Conservation (phyloP, 192 early-diverging fungal genomes). For the Entomortierella parvispora region DNA sequence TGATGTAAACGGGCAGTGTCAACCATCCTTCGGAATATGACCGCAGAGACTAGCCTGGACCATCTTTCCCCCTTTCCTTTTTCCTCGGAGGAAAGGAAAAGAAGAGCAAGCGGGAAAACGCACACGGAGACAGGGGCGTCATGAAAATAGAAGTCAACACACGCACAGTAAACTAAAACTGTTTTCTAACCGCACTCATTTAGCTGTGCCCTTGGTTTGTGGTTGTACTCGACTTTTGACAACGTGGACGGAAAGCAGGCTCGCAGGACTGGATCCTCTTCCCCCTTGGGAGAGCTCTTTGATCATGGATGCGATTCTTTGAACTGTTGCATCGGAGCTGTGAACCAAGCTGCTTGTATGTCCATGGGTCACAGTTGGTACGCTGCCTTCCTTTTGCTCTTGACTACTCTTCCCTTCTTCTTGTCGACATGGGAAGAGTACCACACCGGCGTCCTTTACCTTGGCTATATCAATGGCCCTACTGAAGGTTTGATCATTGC, state of each 20-base stretch:
- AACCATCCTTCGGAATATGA: too few species aligned
- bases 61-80: background rate
- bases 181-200: constrained; percentile 30
- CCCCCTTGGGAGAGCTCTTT: constrained; percentile 86
- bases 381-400: constrained; percentile 66
- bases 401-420: constrained; percentile 82
- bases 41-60: background rate
- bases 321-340: constrained; percentile 80
- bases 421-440: constrained; percentile 92
- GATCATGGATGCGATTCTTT: constrained; percentile 90
- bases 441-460: constrained; percentile 86
- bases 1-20: too few species aligned
- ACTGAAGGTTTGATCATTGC: constrained; percentile 83
- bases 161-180: background rate
- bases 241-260: constrained; percentile 91
- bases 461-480: constrained; percentile 87
- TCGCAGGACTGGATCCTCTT: constrained; percentile 78
- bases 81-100: background rate
- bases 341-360: constrained; percentile 80
- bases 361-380: constrained; percentile 77
- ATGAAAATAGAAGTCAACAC: background rate
- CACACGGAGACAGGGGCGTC: background rate
- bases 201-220: constrained; percentile 81
- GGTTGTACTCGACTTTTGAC: constrained; percentile 92
- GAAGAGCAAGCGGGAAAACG: background rate